A percentile compares a stretch with the other conserved stretches of the same genome.
These are phyloP conservation scores for Buxus sempervirens DNA, from an alignment of 164 flowering plant genomes.

Conservation along the genomic window DNA sequence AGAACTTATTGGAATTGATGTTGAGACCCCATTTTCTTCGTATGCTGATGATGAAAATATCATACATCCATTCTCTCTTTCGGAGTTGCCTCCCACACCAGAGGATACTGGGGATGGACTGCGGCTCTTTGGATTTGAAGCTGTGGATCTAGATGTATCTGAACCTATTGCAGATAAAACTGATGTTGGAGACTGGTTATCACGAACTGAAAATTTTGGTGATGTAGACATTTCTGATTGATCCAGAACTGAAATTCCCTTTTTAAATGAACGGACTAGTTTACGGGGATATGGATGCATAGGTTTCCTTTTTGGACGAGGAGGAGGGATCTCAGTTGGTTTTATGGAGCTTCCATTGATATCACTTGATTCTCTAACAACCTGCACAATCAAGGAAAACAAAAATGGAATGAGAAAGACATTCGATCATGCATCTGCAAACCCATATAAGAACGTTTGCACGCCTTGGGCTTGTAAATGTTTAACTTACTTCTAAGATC, in stretches of 20 bases:
- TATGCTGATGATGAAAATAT: conserved; percentile 20
- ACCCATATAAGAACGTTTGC: conserved; percentile 20
- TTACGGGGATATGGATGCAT: conserved; percentile 88
- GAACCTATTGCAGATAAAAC: conserved; percentile 54
- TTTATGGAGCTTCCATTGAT: conserved; percentile 29
- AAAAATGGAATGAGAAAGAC: conserved; percentile 10
- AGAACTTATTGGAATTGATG: conserved; percentile 13
- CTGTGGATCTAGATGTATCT: conserved; percentile 32
- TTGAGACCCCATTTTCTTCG: conserved; percentile 27
- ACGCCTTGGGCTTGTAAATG: conserved; percentile 16
- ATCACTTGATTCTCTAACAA: conserved; percentile 48
- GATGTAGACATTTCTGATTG: conserved; percentile 34
- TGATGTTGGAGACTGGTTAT: conserved; percentile 60
- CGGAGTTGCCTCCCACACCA: conserved; percentile 24
- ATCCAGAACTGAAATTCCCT: conserved; percentile 20
- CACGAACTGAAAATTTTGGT: conserved; percentile 32
- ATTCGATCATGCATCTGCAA: neutral
- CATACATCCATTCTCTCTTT: conserved; percentile 15
- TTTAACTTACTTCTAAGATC: conserved; percentile 22
- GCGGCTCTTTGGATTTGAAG: conserved; percentile 33
- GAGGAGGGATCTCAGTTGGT: conserved; percentile 86
- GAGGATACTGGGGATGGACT: conserved; percentile 52
- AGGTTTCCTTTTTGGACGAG: conserved; percentile 85
- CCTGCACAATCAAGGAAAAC: conserved; percentile 32
- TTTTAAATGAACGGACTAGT: conserved; percentile 22